Evolutionary conservation across 176 grass and related monocot genomes (phyloP).

Genomic region (Musa schizocarpa): DNA sequence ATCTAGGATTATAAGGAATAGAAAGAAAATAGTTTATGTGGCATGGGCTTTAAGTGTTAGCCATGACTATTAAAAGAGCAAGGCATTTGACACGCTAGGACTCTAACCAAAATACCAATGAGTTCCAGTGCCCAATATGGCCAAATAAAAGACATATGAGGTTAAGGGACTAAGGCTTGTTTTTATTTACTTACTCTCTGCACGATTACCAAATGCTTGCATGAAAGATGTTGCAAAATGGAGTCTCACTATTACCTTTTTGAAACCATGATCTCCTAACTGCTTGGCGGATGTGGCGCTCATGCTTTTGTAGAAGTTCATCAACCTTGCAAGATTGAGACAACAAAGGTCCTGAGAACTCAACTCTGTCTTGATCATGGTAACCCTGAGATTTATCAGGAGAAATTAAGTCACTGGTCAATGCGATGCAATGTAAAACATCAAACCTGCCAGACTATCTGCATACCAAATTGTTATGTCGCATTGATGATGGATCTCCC

Average conservation of each 20-base stretch:
- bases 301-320: constrained; percentile 77
- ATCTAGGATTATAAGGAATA: too few relatives aligned
- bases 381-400: constrained; percentile 30
- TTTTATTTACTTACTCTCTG: too few relatives aligned
- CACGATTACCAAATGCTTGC: too few relatives aligned
- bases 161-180: too few relatives aligned
- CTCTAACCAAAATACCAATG: too few relatives aligned
- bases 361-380: constrained; percentile 53
- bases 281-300: constrained; percentile 71
- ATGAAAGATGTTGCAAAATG: not conserved
- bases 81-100: too few relatives aligned
- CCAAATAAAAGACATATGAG: too few relatives aligned
- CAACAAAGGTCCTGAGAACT: constrained; percentile 68
- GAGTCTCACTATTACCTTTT: constrained; percentile 44
- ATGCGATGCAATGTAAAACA: constrained; percentile 10
- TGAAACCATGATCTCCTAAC: constrained; percentile 71
- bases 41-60: too few relatives aligned
- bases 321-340: constrained; percentile 74
- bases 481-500: constrained; percentile 37
- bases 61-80: too few relatives aligned
- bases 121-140: too few relatives aligned
- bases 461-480: constrained; percentile 52
- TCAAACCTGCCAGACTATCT: not conserved
- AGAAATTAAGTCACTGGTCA: constrained; percentile 1
- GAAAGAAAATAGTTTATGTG: too few relatives aligned